These are phyloP conservation scores for Aspergillus candidus DNA, from an alignment of 2,329 filamentous ascomycete species.

Conservation along the genomic window DNA sequence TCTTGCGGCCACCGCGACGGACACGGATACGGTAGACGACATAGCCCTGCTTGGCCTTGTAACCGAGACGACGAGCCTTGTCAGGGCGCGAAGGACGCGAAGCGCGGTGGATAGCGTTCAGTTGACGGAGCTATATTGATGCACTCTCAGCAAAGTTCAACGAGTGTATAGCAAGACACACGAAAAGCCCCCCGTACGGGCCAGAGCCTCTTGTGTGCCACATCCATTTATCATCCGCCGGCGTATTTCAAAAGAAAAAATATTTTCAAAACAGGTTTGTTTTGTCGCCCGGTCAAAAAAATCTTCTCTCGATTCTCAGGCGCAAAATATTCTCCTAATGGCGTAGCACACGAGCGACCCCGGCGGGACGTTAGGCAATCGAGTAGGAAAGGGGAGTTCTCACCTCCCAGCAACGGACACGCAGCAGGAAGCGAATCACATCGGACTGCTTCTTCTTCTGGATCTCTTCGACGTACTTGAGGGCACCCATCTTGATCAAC, in stretches of 20 bases:
- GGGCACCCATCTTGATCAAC: conserved; percentile 79
- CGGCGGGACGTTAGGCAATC: conserved; percentile 31
- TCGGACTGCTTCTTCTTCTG: conserved; percentile 99
- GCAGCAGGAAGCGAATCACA: conserved; percentile 99
- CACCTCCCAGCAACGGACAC: conserved; percentile 99
- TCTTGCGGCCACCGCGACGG: conserved; percentile 97
- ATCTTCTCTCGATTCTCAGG: conserved; percentile 12
- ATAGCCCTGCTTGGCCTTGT: conserved; percentile 99
- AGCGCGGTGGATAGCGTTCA: conserved; percentile 99
- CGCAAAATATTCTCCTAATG: conserved; percentile 24
- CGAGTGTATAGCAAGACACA: conserved; percentile 87
- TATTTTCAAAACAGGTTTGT: conserved; percentile 10
- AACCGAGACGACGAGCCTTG: conserved; percentile 99
- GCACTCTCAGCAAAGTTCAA: conserved; percentile 99
- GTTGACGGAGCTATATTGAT: conserved; percentile 99
- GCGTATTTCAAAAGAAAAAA: conserved; percentile 9
- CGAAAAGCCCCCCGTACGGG: conserved; percentile 19
- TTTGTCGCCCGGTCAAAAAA: conserved; percentile 28
- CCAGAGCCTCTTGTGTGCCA: conserved; percentile 37
- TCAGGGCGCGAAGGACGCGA: conserved; percentile 96
- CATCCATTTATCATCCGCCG: conserved; percentile 37
- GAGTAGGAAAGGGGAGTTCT: conserved; percentile 35
- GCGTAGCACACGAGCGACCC: conserved; percentile 31
- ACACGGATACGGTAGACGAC: conserved; percentile 99
- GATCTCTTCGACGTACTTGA: conserved; percentile 99